phyloP scores from a whole-genome alignment of 495 filamentous ascomycete species.

The Glarea lozoyensis region DNA sequence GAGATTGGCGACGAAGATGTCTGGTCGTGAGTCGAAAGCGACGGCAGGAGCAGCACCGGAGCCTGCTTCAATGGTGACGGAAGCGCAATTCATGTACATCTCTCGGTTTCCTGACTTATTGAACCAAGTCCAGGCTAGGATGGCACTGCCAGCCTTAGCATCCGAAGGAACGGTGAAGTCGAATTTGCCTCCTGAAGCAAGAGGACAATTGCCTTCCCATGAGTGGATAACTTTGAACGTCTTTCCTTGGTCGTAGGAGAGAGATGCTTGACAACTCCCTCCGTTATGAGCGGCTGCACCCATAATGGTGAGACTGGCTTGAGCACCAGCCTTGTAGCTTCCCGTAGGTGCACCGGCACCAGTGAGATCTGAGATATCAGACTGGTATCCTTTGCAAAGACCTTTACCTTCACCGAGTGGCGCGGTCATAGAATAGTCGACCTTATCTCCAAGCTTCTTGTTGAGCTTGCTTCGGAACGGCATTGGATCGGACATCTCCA shows the following conservation, averaged over 20 bases:
- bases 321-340: conserved; percentile 44
- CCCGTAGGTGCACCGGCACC: conserved; percentile 34
- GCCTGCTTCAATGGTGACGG: conserved; percentile 41
- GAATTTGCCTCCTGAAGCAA: conserved; percentile 33
- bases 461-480: conserved; percentile 46
- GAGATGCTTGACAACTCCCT: conserved; percentile 54
- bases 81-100: conserved; percentile 60
- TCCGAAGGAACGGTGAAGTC: conserved; percentile 56
- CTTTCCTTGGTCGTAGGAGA: conserved; percentile 53
- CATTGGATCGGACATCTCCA: conserved; percentile 48
- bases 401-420: conserved; percentile 46
- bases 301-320: conserved; percentile 47
- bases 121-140: conserved; percentile 54
- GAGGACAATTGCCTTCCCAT: conserved; percentile 54
- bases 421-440: conserved; percentile 47
- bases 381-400: conserved; percentile 62
- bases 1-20: conserved; percentile 46
- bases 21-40: conserved; percentile 43
- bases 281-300: conserved; percentile 54
- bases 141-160: conserved; percentile 45
- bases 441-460: conserved; percentile 31
- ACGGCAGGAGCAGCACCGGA: conserved; percentile 16
- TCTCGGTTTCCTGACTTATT: conserved; percentile 61
- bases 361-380: conserved; percentile 33
- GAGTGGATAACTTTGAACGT: conserved; percentile 58